Base-by-base conservation (phyloP, 768 basidiomycete species). In the Rhizopogon salebrosus region DNA sequence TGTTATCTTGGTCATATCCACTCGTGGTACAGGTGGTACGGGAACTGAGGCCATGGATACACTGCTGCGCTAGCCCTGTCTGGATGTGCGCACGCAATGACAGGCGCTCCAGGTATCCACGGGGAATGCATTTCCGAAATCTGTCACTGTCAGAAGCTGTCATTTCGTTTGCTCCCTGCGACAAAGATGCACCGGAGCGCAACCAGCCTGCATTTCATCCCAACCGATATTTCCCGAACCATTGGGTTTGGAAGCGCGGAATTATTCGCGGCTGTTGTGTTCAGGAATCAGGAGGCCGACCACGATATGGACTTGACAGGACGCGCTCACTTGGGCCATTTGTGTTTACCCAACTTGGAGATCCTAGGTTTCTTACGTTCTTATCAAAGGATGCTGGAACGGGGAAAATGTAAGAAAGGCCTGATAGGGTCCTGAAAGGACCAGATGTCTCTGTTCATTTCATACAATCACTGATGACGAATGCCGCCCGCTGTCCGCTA, bases 151-250 rank as follows among this genome's bases (percentile, higher is more conserved):
- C 40, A 23, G 11, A 16, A 23, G 7, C 18, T 3, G 39, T 8
- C 9, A 48, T 43, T 13, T 41, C 13, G 4, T 34, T 34, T 14
- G 23, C 18, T 11, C 16, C 34, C 34, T 16, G n/a, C 7, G 51
- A 16, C 10, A 51, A 14, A 41, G 11, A 66, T 79, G 41, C 59
- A 80, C 82, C 24, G 74, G 52, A 45, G 79, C 78, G 29, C 67
- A 62, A 38, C 75, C 70, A 1, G 60, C 59, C 14, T 68, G 57
- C 66, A 80, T 72, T 59, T 71, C 72, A 18, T 60, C 60, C 81
- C 80, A 82, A 49, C 77, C 68, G n/a, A 83, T 64, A 22, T 29
- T 64, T 62, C 4, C 55, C 54, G 41, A 83, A 57, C 76, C 76
- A 83, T 1, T 70, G 63, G 51, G 82, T 78, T 13, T 57, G 48